Percentiles rank a stretch among this genome's conserved stretches.
These are phyloP conservation scores for Myxozyma lipomycoides DNA, from an alignment of 805 yeast species.

Conservation along the genomic window DNA sequence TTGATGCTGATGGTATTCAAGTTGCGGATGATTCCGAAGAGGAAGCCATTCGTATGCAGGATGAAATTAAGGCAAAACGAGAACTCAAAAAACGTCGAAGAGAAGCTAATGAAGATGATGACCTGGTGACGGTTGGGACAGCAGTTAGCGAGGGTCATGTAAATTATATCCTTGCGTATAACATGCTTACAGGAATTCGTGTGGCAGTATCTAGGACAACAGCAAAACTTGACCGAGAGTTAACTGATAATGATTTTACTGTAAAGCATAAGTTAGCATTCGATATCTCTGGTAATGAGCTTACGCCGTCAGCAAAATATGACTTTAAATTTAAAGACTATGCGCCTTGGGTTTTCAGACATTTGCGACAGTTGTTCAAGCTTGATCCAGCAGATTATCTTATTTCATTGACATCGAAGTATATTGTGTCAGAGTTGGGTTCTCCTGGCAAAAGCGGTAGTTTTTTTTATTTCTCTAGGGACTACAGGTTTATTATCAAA, in stretches of 20 bases:
- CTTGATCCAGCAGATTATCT: constrained; percentile 95
- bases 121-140: constrained; percentile 64
- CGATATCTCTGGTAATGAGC: constrained; percentile 74
- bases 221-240: constrained; percentile 74
- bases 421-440: constrained; percentile 83
- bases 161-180: constrained; percentile 89
- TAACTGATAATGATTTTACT: constrained; percentile 66
- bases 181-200: constrained; percentile 95
- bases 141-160: constrained; percentile 89
- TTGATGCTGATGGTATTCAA: neutral
- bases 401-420: constrained; percentile 86
- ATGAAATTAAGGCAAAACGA: constrained; percentile 35
- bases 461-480: constrained; percentile 90
- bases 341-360: constrained; percentile 89
- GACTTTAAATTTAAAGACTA: constrained; percentile 97
- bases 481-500: constrained; percentile 89
- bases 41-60: constrained; percentile 34
- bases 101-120: constrained; percentile 35
- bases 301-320: constrained; percentile 89
- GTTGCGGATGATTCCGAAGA: constrained; percentile 6
- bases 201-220: constrained; percentile 86
- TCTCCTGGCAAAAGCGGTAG: constrained; percentile 98
- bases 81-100: constrained; percentile 31
- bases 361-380: constrained; percentile 71
- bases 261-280: constrained; percentile 77